Conservation (phyloP, 345 rosid genomes). For the Murraya paniculata region DNA sequence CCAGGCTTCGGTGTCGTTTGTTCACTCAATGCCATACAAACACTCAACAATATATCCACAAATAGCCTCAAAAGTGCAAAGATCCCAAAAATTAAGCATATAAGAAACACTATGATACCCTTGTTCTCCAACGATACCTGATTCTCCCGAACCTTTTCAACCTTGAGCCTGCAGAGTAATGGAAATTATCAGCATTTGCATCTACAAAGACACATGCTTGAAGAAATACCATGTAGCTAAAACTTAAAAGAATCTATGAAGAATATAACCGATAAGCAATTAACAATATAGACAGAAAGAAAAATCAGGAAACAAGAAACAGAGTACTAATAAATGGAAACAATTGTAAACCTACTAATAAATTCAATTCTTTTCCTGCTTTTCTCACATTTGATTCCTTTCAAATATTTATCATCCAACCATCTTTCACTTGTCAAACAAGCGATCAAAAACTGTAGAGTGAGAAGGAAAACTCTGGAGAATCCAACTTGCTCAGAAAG, state of each 20-base stretch:
- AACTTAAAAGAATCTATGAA: no score
- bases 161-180: conserved; percentile 43
- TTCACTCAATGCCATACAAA: conserved; percentile 26
- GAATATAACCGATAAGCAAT: background rate
- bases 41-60: conserved; percentile 39
- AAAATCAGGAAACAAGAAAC: background rate
- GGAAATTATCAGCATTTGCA: conserved; percentile 4
- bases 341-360: background rate
- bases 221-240: background rate
- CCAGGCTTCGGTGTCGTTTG: conserved; percentile 32
- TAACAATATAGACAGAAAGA: no score
- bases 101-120: conserved; percentile 61
- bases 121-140: conserved; percentile 72
- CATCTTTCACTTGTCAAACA: background rate
- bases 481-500: background rate
- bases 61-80: conserved; percentile 48
- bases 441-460: background rate
- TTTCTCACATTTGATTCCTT: no score
- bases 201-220: background rate
- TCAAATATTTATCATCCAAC: background rate
- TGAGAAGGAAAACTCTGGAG: background rate
- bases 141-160: conserved; percentile 48
- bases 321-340: background rate
- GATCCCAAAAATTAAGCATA: conserved; percentile 55
- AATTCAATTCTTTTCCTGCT: background rate